Evolutionary conservation across 2,329 filamentous ascomycete species (phyloP), one percentile per base, ranked within the genome.

Genomic region (Trichoderma pleuroti): DNA sequence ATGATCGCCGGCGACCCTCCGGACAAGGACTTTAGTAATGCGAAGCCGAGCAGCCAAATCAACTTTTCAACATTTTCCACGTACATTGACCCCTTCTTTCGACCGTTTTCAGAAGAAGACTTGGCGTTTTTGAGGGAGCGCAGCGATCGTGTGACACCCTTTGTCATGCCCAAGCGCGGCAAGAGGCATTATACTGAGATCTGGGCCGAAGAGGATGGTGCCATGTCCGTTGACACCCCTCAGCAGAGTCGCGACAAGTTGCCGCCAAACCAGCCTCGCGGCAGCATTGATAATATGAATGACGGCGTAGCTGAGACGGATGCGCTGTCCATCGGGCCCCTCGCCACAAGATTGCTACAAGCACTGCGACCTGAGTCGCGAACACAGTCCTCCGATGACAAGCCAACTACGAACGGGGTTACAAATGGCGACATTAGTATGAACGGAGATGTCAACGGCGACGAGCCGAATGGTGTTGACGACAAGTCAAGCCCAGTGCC

Each of bases 141-240:
- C 76, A 93, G 94, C 70, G 94, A 99, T 80, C 89, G 96, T 46
- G 84, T 91, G 26, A 90, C 87, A 2, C 93, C 95, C 1, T 98
- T 98, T 76, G 84, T 94, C 46, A 93, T 97, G 80, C 94, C 95
- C 9, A 91, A 91, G 74, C 90, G 94, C 26, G 94, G 94, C 59
- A 92, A 93, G 79, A 91, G 90, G 75, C 91, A 93, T 77, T 99
- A 98, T 81, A 90, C 88, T 28, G 94, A 98, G 72, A 86, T 95
- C 11, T 99, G 96, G 96, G 92, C 93, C 0, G 94, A 97, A 74
- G 96, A 99, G 79, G 96, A 99, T 77, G 93, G 93, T 11, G 85
- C 88, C 61, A 91, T 93, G 84, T 86, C 90, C 46, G 83, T 94
- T 9, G 93, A 97, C 77, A 86, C 87, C 5, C 86, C 87, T 6